Conservation (phyloP, 768 basidiomycete species). For the Panus rudis region DNA sequence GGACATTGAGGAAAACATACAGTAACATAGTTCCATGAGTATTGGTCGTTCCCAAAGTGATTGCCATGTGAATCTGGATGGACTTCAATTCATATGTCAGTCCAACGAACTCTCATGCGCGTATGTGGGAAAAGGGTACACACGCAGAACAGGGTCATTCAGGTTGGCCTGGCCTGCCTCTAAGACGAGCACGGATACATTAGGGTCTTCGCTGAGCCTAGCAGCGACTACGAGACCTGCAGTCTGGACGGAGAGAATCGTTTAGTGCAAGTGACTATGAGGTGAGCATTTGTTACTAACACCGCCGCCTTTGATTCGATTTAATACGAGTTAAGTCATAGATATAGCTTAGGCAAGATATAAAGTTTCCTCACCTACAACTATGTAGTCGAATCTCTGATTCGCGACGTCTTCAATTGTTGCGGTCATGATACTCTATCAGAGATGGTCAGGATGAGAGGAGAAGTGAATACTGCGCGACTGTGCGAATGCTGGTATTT, state of each 20-base stretch:
- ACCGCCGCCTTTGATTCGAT: background rate
- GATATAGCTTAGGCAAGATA: too few species aligned
- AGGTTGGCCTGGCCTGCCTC: constrained; percentile 21
- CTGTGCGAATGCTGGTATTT: too few species aligned
- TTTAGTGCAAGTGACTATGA: constrained; percentile 1
- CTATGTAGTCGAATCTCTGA: constrained; percentile 5
- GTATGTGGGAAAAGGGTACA: background rate
- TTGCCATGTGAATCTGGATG: constrained; percentile 10
- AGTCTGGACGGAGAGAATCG: constrained; percentile 1
- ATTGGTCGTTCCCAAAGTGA: constrained; percentile 15
- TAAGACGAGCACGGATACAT: constrained; percentile 28
- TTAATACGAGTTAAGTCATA: background rate
- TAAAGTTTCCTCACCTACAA: constrained; percentile 3
- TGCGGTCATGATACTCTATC: background rate
- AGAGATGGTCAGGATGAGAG: too few species aligned
- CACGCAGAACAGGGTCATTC: constrained; percentile 7
- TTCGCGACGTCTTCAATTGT: background rate
- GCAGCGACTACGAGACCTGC: constrained; percentile 35
- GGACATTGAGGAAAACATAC: constrained; percentile 4
- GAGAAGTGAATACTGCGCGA: too few species aligned
- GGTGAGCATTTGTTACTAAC: background rate
- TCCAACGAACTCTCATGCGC: background rate
- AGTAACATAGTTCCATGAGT: constrained; percentile 15
- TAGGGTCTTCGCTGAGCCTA: constrained; percentile 29
- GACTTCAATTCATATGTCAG: constrained; percentile 9